Percentiles rank a stretch among this genome's conserved stretches.
Evolutionary conservation across 257 asterid genomes (phyloP).

Genomic region (Petrea volubilis): DNA sequence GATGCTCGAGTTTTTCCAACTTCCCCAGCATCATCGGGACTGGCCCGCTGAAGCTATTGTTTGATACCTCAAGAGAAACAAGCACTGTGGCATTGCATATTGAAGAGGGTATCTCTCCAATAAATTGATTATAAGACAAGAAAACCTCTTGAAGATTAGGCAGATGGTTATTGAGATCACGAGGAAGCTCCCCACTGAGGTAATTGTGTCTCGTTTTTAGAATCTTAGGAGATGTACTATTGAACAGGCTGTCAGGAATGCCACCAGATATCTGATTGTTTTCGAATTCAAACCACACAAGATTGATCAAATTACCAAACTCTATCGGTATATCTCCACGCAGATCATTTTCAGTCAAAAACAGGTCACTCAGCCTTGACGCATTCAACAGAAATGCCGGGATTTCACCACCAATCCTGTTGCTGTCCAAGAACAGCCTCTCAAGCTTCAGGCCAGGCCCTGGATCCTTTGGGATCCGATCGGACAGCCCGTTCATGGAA

Average conservation of each 20-base stretch:
- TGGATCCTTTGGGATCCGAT: conserved; percentile 32
- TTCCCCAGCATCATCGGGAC: conserved; percentile 44
- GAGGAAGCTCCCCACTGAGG: conserved; percentile 40
- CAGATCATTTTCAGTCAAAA: conserved; percentile 39
- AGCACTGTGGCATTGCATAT: conserved; percentile 44
- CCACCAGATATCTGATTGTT: conserved; percentile 34
- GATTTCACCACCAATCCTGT: conserved; percentile 36
- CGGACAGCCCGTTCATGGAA: conserved; percentile 32
- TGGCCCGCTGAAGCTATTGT: conserved; percentile 42
- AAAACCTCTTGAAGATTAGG: conserved; percentile 42
- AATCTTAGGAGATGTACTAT: conserved; percentile 36
- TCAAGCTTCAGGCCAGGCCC: conserved; percentile 29
- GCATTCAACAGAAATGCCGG: conserved; percentile 39
- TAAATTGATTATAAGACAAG: conserved; percentile 42
- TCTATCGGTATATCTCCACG: conserved; percentile 38
- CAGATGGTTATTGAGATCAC: conserved; percentile 39
- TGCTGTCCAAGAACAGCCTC: too few species aligned
- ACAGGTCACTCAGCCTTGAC: conserved; percentile 27
- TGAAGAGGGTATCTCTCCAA: conserved; percentile 40
- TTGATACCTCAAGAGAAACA: conserved; percentile 27
- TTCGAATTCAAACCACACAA: conserved; percentile 38
- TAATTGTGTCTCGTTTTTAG: conserved; percentile 31
- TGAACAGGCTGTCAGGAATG: conserved; percentile 36
- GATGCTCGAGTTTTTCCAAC: conserved; percentile 27
- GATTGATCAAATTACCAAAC: conserved; percentile 20